Base-by-base conservation (phyloP, 108 stramenopile genomes). In the Epipyxis sp. region DNA sequence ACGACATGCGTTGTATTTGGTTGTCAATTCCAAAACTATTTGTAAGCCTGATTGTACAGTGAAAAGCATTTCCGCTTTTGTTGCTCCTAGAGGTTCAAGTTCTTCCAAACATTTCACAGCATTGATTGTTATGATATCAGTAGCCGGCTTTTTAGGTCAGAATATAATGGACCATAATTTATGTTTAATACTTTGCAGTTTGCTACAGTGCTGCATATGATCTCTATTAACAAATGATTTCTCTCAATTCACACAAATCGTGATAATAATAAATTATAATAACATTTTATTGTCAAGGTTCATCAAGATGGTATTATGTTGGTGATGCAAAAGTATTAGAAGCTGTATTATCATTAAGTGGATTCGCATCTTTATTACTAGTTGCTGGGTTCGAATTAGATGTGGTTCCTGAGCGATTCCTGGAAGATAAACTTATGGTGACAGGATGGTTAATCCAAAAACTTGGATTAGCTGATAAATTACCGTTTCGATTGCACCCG, bases 351-450 rank as follows among this genome's bases (percentile, higher is more conserved):
- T 65, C 34, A 6, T 74, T 74, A 6, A 42, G 6, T 6, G 71
- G 71, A 10, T 74, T 74, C 35, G 46, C 50, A 3, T 6, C 71
- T 54, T 42, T 74, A 3, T 13, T 74, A 32, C 25, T 74, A 37
- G 46, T 74, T 3, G 44, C 71, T 29, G 44, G 42, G 6, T 74
- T 74, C 50, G 71, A 74, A 57, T 32, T 57, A 10, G 71, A 74
- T 74, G 71, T 74, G 10, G 44, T 57, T 29, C 50, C 71, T 34
- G 71, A 74, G 27, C 6, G 71, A 39, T 74, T 34, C 34, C 42
- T 74, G 34, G 71, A 74, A 39, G 71, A 74, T 42, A 74, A 74
- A 37, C 71, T 74, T 27, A 46, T 37, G 16, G 71, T 74, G 13
- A 74, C 71, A 6, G 50, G 71, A 10, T 74, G 71, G 71, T 6